Percentiles rank a stretch among this genome's conserved stretches.
These are phyloP conservation scores for Trypanosoma scelopori DNA, from an alignment of 208 protist genomes.

Conservation along the genomic window DNA sequence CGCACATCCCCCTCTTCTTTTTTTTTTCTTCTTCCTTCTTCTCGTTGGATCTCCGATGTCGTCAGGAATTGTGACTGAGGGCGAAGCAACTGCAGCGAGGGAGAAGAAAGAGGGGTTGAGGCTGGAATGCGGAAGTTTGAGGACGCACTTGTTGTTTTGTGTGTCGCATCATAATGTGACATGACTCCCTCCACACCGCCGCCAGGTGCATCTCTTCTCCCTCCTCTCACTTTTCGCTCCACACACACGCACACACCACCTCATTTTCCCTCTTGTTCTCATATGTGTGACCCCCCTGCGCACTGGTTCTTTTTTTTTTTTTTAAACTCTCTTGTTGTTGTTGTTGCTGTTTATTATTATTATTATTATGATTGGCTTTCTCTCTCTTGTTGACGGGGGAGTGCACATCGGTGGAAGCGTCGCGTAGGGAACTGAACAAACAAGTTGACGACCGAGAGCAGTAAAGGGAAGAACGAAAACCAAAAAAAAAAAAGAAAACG, in stretches of 20 bases:
- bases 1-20: not conserved
- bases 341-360: constrained; percentile 14
- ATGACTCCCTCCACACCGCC: no score
- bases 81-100: not conserved
- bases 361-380: constrained; percentile 11
- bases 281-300: no score
- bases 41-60: not conserved
- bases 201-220: no score
- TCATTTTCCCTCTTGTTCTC: no score
- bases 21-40: not conserved
- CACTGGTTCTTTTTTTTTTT: constrained; percentile 8
- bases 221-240: no score
- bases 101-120: not conserved
- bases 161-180: no score
- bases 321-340: constrained; percentile 1
- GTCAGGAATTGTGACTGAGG: no score
- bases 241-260: no score
- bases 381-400: not conserved
- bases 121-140: not conserved
- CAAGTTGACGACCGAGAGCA: not conserved
- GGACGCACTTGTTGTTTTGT: no score
- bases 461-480: constrained; percentile 4
- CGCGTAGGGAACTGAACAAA: not conserved
- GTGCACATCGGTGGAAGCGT: not conserved
- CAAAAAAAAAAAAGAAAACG: constrained; percentile 2